A percentile compares a stretch with the other conserved stretches of the same genome.
phyloP scores from a whole-genome alignment of 495 filamentous ascomycete species.

The Aspergillus biplanus region DNA sequence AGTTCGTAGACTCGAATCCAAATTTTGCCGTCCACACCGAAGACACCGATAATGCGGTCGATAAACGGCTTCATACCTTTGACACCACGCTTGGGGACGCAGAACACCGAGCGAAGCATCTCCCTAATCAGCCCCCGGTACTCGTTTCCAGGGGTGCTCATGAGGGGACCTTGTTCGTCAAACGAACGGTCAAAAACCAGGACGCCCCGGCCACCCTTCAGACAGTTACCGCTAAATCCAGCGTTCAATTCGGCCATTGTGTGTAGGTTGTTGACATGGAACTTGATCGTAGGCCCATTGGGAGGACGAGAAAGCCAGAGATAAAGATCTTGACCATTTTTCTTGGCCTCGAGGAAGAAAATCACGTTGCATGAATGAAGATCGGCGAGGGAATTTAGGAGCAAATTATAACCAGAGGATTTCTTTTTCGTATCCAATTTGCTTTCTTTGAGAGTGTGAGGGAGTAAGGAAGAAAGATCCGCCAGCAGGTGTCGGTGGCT shows the following conservation, averaged over 20 bases:
- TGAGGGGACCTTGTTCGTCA: slow-evolving; percentile 61
- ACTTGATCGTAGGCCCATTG: slow-evolving; percentile 92
- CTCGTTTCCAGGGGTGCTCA: slow-evolving; percentile 46
- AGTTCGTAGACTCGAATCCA: slow-evolving; percentile 97
- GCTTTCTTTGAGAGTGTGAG: slow-evolving; percentile 89
- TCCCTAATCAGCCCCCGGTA: slow-evolving; percentile 59
- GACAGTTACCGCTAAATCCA: slow-evolving; percentile 94
- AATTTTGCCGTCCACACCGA: slow-evolving; percentile 90
- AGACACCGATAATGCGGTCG: slow-evolving; percentile 93
- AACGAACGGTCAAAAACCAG: slow-evolving; percentile 90
- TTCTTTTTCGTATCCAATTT: slow-evolving; percentile 97
- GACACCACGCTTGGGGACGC: slow-evolving; percentile 79
- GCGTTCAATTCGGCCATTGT: slow-evolving; percentile 85
- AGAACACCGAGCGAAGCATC: slow-evolving; percentile 88
- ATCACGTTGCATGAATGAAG: slow-evolving; percentile 99
- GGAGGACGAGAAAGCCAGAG: slow-evolving; percentile 92
- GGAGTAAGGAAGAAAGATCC: slow-evolving; percentile 86
- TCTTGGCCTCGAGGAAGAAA: slow-evolving; percentile 93
- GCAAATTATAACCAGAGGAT: slow-evolving; percentile 65
- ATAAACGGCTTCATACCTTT: slow-evolving; percentile 94
- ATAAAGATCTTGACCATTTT: slow-evolving; percentile 87
- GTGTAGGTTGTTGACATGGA: slow-evolving; percentile 67
- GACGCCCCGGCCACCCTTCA: slow-evolving; percentile 94
- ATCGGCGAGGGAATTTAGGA: slow-evolving; percentile 95
- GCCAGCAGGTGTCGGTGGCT: slow-evolving; percentile 93